These are phyloP conservation scores for Paramecium sonneborni DNA, from an alignment of 73 alveolate genomes.

Conservation along the genomic window DNA sequence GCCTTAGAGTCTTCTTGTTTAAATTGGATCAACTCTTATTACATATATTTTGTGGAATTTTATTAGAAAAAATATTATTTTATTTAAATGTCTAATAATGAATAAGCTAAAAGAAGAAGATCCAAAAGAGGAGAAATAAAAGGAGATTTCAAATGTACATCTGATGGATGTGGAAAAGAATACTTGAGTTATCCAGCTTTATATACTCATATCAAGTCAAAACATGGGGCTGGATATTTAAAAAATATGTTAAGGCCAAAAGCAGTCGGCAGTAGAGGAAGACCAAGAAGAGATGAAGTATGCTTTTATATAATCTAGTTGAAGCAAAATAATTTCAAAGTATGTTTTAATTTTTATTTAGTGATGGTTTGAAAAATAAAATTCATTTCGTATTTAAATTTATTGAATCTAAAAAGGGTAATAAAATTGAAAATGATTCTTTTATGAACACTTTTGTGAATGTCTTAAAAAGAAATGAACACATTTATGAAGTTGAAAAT, in stretches of 20 bases:
- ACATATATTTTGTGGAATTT: background rate
- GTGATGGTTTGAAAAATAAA: background rate
- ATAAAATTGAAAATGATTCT: background rate
- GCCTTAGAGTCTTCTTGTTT: background rate
- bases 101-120: conserved; percentile 9
- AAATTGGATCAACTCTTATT: background rate
- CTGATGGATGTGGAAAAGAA: conserved; percentile 86
- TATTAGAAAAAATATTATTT: background rate
- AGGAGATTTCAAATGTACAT: conserved; percentile 56
- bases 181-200: conserved; percentile 98
- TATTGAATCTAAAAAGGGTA: background rate
- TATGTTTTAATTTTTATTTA: background rate
- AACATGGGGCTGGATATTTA: conserved; percentile 37
- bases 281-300: conserved; percentile 56
- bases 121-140: background rate
- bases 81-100: background rate
- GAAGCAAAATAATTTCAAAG: background rate
- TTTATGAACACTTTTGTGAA: background rate
- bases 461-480: background rate
- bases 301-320: background rate
- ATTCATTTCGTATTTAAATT: background rate
- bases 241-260: conserved; percentile 13
- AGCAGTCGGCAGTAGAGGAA: conserved; percentile 25
- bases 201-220: conserved; percentile 94
- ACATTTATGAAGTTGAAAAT: background rate